Evolutionary conservation across 2,329 filamentous ascomycete genomes (phyloP).

Genomic region (Plenodomus lindquistii): DNA sequence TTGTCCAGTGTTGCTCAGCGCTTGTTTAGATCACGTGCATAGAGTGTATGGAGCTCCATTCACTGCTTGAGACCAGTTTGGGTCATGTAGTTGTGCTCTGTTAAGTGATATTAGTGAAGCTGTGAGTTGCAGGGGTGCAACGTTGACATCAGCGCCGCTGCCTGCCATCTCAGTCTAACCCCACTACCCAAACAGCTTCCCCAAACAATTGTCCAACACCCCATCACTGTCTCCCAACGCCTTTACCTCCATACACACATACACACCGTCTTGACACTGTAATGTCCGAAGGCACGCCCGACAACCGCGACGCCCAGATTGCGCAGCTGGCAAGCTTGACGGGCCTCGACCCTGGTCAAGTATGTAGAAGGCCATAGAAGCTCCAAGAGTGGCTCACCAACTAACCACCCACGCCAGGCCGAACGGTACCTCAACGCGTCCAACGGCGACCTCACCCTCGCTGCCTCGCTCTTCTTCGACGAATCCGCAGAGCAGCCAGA

Average conservation of each 20-base stretch:
- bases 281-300: conserved; percentile 38
- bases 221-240: conserved; percentile 1
- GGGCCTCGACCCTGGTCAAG: conserved; percentile 39
- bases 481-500: conserved; percentile 29
- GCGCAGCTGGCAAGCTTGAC: conserved; percentile 42
- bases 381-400: conserved; percentile 27
- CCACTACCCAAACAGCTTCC: conserved; percentile 8
- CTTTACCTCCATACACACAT: background rate
- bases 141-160: conserved; percentile 11
- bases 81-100: too few species aligned
- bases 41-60: too few species aligned
- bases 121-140: conserved; percentile 4
- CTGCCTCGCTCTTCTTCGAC: conserved; percentile 51
- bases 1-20: too few species aligned
- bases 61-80: too few species aligned
- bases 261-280: conserved; percentile 1
- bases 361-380: conserved; percentile 37
- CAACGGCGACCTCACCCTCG: conserved; percentile 53
- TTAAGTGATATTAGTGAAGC: too few species aligned
- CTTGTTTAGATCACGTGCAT: too few species aligned
- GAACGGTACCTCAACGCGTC: conserved; percentile 48
- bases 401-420: conserved; percentile 39
- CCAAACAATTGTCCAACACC: conserved; percentile 9
- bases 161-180: background rate
- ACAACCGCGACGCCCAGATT: conserved; percentile 40